These are phyloP conservation scores for Mucor plumbeus DNA, from an alignment of 371 early-diverging fungal species.

Conservation along the genomic window DNA sequence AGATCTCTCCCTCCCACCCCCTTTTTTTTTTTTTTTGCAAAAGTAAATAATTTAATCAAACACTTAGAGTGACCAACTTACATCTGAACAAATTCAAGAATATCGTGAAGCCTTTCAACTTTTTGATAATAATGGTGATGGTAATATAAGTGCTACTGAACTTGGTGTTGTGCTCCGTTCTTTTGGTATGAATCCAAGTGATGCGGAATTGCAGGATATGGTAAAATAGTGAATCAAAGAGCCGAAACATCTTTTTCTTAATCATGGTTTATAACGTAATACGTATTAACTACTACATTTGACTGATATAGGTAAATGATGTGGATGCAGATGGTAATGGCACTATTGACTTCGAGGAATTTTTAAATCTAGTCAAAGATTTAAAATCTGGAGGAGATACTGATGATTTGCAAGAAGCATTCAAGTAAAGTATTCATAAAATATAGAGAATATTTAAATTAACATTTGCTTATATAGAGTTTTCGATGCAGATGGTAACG, in stretches of 20 bases:
- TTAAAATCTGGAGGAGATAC: slow-evolving; percentile 43
- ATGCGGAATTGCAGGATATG: slow-evolving; percentile 80
- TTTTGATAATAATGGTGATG: slow-evolving; percentile 54
- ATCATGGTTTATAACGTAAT: too few relatives aligned
- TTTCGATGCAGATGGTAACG: slow-evolving; percentile 86
- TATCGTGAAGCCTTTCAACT: slow-evolving; percentile 54
- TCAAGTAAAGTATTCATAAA: slow-evolving; percentile 46
- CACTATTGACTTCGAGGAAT: slow-evolving; percentile 91
- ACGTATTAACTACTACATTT: slow-evolving; percentile 55
- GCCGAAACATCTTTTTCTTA: too few relatives aligned
- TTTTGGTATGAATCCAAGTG: slow-evolving; percentile 73
- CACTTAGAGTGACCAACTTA: slow-evolving; percentile 48
- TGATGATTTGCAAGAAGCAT: slow-evolving; percentile 51
- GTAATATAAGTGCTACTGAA: slow-evolving; percentile 45
- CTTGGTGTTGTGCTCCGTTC: slow-evolving; percentile 47
- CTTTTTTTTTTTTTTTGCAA: not conserved
- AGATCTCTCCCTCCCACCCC: not conserved
- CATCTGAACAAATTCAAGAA: slow-evolving; percentile 54
- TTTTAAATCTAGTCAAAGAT: slow-evolving; percentile 86
- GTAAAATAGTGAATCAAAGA: slow-evolving; percentile 13
- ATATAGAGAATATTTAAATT: not conserved
- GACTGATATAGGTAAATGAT: slow-evolving; percentile 77
- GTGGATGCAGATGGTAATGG: slow-evolving; percentile 94
- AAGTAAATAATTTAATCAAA: too few relatives aligned
- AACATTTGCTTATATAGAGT: slow-evolving; percentile 8